These are phyloP conservation scores for Colletotrichum cereale DNA, from an alignment of 2,329 filamentous ascomycete species.

Conservation along the genomic window DNA sequence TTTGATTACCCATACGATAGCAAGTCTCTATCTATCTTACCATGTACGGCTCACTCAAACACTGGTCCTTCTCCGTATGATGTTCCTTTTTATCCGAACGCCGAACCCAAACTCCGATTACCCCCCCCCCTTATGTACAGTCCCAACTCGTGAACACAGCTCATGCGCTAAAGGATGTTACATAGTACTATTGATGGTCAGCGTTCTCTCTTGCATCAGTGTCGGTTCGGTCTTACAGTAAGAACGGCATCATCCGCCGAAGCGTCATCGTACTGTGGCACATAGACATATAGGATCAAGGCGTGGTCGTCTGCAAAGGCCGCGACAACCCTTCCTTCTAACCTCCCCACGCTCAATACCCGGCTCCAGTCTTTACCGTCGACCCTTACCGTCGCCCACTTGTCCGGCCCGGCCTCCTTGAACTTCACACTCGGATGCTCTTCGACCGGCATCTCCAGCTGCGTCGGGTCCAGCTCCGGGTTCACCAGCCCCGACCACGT, in stretches of 20 bases:
- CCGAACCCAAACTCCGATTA: conserved; percentile 1
- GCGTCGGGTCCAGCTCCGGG: conserved; percentile 84
- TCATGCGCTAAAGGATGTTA: conserved; percentile 54
- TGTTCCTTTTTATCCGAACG: background rate
- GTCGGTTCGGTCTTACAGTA: conserved; percentile 67
- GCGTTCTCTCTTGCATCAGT: background rate
- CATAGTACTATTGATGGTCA: conserved; percentile 50
- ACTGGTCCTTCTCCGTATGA: background rate
- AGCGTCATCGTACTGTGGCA: conserved; percentile 77
- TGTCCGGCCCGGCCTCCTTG: conserved; percentile 80
- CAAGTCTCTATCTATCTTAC: background rate
- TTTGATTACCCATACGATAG: background rate
- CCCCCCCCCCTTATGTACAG: background rate
- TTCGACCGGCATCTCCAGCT: conserved; percentile 78
- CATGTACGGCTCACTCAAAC: background rate
- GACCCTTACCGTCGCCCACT: conserved; percentile 90
- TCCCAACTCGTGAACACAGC: background rate
- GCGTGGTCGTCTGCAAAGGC: conserved; percentile 88
- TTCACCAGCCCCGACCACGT: conserved; percentile 89
- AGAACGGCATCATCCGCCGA: conserved; percentile 78
- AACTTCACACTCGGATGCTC: conserved; percentile 88
- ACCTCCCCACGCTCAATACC: conserved; percentile 90
- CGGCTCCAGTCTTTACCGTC: conserved; percentile 95
- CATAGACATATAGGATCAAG: conserved; percentile 85
- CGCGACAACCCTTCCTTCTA: conserved; percentile 93